Evolutionary conservation across 768 basidiomycete species (phyloP).

Genomic region (Lentinula lateritia): DNA sequence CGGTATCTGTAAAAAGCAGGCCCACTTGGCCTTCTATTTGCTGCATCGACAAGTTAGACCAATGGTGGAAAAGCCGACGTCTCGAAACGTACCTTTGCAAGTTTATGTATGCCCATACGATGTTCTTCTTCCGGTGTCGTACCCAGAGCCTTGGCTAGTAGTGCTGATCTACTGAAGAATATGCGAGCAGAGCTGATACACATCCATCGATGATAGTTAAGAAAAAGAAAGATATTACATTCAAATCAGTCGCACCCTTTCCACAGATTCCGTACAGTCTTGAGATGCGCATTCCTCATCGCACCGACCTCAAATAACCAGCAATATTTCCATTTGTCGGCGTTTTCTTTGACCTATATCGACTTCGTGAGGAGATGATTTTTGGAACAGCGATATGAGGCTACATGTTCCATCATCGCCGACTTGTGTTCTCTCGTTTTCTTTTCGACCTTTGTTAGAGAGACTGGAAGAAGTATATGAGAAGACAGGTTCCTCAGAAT

Average conservation of each 20-base stretch:
- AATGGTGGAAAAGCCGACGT: not conserved
- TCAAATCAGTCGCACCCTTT: constrained; percentile 59
- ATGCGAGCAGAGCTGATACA: constrained; percentile 66
- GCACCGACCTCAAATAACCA: constrained; percentile 95
- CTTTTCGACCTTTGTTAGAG: constrained; percentile 90
- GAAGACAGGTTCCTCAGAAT: not conserved
- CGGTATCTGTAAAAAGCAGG: constrained; percentile 84
- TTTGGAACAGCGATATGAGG: not conserved
- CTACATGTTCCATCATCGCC: constrained; percentile 63
- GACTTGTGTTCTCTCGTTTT: constrained; percentile 91
- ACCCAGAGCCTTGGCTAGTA: constrained; percentile 96
- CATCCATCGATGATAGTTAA: constrained; percentile 2
- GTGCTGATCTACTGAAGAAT: constrained; percentile 80
- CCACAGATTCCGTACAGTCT: constrained; percentile 92
- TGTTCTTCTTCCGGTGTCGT: constrained; percentile 85
- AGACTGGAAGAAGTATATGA: constrained; percentile 42
- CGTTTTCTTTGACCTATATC: constrained; percentile 68
- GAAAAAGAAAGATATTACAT: not conserved
- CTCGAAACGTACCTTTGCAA: constrained; percentile 58
- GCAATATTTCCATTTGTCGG: constrained; percentile 90
- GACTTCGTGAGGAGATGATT: not conserved
- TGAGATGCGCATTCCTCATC: constrained; percentile 92
- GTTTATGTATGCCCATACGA: constrained; percentile 65
- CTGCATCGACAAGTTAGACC: constrained; percentile 29
- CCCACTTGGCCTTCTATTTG: constrained; percentile 95